phyloP scores from a whole-genome alignment of 192 early-diverging fungal species.

The Coemansia sp. region DNA sequence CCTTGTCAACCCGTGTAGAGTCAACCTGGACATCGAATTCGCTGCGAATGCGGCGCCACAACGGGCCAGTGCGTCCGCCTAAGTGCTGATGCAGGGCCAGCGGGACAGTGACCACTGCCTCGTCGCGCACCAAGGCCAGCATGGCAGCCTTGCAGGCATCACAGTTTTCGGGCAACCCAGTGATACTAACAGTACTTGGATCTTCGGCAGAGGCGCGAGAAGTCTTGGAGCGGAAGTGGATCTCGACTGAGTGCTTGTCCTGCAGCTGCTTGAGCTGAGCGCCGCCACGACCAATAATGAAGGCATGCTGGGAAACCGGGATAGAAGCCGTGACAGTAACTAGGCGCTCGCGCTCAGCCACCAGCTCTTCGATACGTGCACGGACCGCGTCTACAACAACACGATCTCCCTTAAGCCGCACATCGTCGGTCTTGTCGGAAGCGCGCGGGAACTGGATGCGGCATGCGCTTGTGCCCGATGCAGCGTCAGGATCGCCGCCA shows the following conservation, averaged over 20 bases:
- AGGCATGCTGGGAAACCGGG: constrained; percentile 71
- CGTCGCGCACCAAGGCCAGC: constrained; percentile 55
- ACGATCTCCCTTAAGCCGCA: constrained; percentile 62
- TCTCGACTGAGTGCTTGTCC: constrained; percentile 62
- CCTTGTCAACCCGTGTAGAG: constrained; percentile 38
- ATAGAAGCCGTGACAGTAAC: constrained; percentile 59
- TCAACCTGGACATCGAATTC: constrained; percentile 64
- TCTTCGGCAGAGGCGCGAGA: constrained; percentile 7
- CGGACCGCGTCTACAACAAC: constrained; percentile 49
- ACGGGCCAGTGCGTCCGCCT: constrained; percentile 52
- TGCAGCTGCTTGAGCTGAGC: constrained; percentile 68
- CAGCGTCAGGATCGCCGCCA: constrained; percentile 58
- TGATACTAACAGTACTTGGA: constrained; percentile 52
- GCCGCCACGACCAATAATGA: constrained; percentile 80
- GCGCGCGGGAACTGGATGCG: constrained; percentile 64
- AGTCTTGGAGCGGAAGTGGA: constrained; percentile 54
- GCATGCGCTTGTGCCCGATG: constrained; percentile 48
- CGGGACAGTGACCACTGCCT: constrained; percentile 50
- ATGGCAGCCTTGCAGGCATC: constrained; percentile 52
- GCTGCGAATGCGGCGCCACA: constrained; percentile 59
- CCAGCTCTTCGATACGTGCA: constrained; percentile 53
- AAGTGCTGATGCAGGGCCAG: constrained; percentile 59
- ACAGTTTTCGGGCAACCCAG: constrained; percentile 58
- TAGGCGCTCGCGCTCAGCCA: constrained; percentile 60
- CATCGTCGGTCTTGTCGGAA: constrained; percentile 56